Evolutionary conservation across 2,329 filamentous ascomycete genomes (phyloP), one percentile per base, ranked within the genome.

Genomic region (Elsinoe fawcettii): DNA sequence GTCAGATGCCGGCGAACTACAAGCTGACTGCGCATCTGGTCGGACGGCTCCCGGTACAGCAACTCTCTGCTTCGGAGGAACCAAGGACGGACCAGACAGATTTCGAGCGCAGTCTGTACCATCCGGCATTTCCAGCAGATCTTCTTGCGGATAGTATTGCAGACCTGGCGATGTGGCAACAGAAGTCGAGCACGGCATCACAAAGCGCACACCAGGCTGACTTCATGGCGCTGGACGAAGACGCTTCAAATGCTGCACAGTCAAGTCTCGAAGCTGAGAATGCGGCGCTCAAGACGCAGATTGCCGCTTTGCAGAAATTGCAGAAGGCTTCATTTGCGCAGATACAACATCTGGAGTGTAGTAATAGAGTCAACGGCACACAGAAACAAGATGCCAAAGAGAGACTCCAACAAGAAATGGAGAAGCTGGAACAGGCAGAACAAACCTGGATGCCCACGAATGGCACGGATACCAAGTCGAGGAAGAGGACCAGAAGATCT

Each of bases 21-120:
- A 79, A 78, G 3, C 77, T 89, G 60, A 84, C 78, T 14, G 75
- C 83, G 11, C 85, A 88, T 67, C 74, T 90, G n/a, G 75, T 70
- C 6, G 64, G 63, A 56, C 67, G 61, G 12, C 58, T 71, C 25
- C 63, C 59, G 14, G 61, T 58, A 7, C 62, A 64, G 36, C 60
- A 62, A 14, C 62, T 69, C 41, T 71, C 70, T 32, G 70, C 69
- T 5, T 65, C 66, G 1, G 66, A 66, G 20, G 53, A 57, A 22
- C 22, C 49, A 56, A 6, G 47, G 12, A 12, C 32, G 12, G 44
- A 20, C 3, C 39, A 36, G 0, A 62, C 63, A 2, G 53, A 56
- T 4, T 76, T 77, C 59, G 63, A 73, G 43, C 64, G 69, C 47
- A 72, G 74, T 12, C 67, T 78, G 27, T 68, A 67, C 27, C 74